Conservation (phyloP, 768 basidiomycete species). For the Boletellus ananiceps region DNA sequence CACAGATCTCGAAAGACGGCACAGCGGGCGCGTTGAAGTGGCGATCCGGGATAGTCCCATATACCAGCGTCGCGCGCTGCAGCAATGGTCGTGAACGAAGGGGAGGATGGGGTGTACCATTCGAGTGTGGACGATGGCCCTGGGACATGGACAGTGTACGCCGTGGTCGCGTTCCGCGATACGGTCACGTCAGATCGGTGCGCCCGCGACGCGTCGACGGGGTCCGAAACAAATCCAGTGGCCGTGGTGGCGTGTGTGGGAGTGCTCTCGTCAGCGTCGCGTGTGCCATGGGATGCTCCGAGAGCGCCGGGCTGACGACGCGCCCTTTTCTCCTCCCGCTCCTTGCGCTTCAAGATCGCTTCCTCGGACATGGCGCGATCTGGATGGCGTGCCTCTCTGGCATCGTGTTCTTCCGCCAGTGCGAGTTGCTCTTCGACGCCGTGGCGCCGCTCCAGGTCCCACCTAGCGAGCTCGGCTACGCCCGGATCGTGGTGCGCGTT, state of each 20-base stretch:
- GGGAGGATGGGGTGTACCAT: constrained; percentile 58
- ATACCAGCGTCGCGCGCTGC: constrained; percentile 63
- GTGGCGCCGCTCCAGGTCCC: constrained; percentile 49
- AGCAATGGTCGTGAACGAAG: constrained; percentile 51
- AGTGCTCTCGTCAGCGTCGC: not conserved
- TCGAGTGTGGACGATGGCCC: constrained; percentile 54
- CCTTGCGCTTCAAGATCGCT: constrained; percentile 67
- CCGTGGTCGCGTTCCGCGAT: constrained; percentile 10
- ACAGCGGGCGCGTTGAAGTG: constrained; percentile 68
- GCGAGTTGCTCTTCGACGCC: constrained; percentile 46
- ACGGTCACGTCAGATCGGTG: constrained; percentile 2
- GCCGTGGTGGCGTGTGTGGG: not conserved
- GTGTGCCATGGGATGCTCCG: constrained; percentile 2
- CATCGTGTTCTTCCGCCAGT: constrained; percentile 45
- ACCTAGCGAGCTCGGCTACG: constrained; percentile 42
- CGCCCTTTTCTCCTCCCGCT: constrained; percentile 52
- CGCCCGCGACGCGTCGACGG: not conserved
- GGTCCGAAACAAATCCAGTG: not conserved
- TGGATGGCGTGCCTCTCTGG: constrained; percentile 38
- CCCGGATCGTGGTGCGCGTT: constrained; percentile 51
- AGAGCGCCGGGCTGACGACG: constrained; percentile 6
- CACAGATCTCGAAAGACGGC: constrained; percentile 77
- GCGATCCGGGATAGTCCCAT: constrained; percentile 70
- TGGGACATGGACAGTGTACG: constrained; percentile 62
- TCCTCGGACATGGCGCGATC: constrained; percentile 51